Evolutionary conservation across 1,139 yeast genomes (phyloP), one percentile per base, ranked within the genome.

Genomic region (Geotrichum carabidarum): DNA sequence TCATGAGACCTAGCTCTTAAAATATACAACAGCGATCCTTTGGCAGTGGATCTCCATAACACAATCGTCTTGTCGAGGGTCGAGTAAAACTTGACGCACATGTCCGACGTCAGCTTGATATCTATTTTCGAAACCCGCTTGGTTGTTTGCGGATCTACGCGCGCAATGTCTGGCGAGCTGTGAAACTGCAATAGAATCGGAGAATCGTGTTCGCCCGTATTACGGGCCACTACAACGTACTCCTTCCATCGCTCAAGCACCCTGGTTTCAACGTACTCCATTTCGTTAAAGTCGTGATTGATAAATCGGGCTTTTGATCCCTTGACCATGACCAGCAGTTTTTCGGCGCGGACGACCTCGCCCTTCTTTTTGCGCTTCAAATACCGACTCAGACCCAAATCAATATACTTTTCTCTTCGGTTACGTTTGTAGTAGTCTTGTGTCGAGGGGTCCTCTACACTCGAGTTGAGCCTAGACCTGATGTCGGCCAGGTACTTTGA

Each of bases 231-330:
- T 1, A 84, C 83, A 37, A 80, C 70, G 64, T 81, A 85, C 65
- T 89, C 96, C 57, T 78, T 79, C 93, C 96, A 88, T 47, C 88
- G 71, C 57, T 85, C 89, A n/a, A 75, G 59, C 1, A 86, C 75
- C 50, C 83, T 69, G 0, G 87, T 73, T 53, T 79, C 82, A 41
- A 76, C 71, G 1, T 77, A 71, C 54, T 78, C 84, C 14, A 71
- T 70, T 57, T 82, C 86, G 27, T 73, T 72, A 53, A 72, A 72
- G 7, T 66, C 65, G 2, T 59, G 49, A 11, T 72, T 71, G 8
- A 68, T 63, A n/a, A 62, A 59, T 6, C 60, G 63, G 5, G 50
- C 54, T n/a, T 62, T 68, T 27, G 71, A 69, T 46, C 59, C 64
- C 65, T 78, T 83, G 14, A 84, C 78, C 69, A 83, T 66, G 0